Evolutionary conservation across 1,139 yeast genomes (phyloP), one percentile per base, ranked within the genome.

Genomic region (Geotrichum carabidarum): DNA sequence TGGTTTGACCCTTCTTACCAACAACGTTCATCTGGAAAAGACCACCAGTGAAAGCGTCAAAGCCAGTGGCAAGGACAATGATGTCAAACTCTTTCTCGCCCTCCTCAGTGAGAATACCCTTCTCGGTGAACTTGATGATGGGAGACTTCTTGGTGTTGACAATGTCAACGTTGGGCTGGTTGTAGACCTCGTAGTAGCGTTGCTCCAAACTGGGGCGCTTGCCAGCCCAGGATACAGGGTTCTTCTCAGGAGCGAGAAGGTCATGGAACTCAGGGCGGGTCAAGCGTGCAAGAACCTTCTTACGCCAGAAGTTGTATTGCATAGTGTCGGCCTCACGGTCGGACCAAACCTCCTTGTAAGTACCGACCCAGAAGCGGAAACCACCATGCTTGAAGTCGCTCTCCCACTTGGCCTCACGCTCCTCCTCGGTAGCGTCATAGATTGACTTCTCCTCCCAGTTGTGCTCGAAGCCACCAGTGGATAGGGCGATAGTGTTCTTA

Each of bases 31-130:
- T 61, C 50, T 62, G 65, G 37, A 60, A 60, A 45, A 65, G 60
- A 8, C 68, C 68, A 14, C 71, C 71, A 38, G 70, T 67, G 44
- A 64, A 59, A 14, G 68, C 63, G 52, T 68, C 71, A 56, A 68
- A 68, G 2, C 71, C 71, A n/a, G 70, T 68, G 11, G 71, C 71
- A 38, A 66, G 59, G 17, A 64, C 58, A 50, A 68, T 59, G 30
- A 65, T 43, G 51, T 67, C 71, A 54, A 68, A 55, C 48, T 67
- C 67, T 47, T 53, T 54, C 34, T 60, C 59, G 11, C 56, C 56
- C 34, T 60, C 62, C 12, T 50, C 53, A 22, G 65, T 59, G 22
- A 53, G 54, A 52, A 65, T 55, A 9, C 68, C 67, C 31, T 56
- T 61, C 44, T 60, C 65, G 43, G 65, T 63, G 44, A 67, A 57